Evolutionary conservation across 805 yeast species (phyloP).

Genomic region (Suhomyces pyralidae): DNA sequence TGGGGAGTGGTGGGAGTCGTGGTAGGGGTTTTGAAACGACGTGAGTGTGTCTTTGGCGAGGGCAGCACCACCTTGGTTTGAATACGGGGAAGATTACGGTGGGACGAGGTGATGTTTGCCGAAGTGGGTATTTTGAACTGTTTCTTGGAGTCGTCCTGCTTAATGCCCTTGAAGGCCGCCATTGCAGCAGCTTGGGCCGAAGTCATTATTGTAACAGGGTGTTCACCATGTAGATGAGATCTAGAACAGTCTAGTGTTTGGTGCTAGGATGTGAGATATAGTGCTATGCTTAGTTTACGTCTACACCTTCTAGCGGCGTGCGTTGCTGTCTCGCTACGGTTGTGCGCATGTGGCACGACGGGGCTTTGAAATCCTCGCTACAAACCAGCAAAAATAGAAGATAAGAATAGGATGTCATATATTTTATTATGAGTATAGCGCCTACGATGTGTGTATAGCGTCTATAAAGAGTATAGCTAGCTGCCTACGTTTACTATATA

Average conservation of each 20-base stretch:
- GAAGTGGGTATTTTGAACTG: conserved; percentile 5
- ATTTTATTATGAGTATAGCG: too few relatives aligned
- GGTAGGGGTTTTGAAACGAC: not conserved
- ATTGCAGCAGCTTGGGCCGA: conserved; percentile 43
- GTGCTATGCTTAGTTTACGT: not conserved
- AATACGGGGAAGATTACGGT: not conserved
- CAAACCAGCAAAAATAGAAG: not conserved
- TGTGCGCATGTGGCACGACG: not conserved
- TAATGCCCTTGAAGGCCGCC: conserved; percentile 38
- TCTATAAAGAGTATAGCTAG: too few relatives aligned
- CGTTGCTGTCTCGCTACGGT: not conserved
- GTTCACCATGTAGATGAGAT: not conserved
- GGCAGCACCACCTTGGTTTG: conserved; percentile 1
- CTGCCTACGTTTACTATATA: too few relatives aligned
- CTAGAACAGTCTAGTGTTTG: not conserved
- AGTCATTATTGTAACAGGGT: conserved; percentile 2
- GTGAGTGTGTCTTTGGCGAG: not conserved
- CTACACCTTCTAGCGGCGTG: not conserved
- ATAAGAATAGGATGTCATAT: too few relatives aligned
- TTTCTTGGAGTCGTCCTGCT: conserved; percentile 4
- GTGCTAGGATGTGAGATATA: not conserved
- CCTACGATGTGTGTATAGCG: too few relatives aligned
- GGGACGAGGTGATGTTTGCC: not conserved
- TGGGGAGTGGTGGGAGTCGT: too few relatives aligned
- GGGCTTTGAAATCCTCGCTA: not conserved